Evolutionary conservation across 2,329 filamentous ascomycete genomes (phyloP), one percentile per base, ranked within the genome.

Genomic region (Epicoccum sorghinum): DNA sequence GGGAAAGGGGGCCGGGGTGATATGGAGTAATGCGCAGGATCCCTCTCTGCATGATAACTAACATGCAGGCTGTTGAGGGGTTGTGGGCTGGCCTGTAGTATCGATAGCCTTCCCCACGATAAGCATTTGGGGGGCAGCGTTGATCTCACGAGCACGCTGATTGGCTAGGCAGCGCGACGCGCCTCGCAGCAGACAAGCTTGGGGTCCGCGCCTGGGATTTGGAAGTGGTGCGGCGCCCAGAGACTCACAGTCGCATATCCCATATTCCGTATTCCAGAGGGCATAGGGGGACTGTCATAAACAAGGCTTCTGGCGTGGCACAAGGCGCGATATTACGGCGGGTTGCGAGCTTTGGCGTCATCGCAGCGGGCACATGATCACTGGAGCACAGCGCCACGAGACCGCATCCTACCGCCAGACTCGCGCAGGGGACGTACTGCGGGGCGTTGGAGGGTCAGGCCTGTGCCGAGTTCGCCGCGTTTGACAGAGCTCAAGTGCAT

Each of bases 281-380:
- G 41, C 52, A 9, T 12, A 38, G 40, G 9, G 40, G 9, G 27
- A 9, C 27, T 29, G 27, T 54, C 33, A 37, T 33, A 32, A 54
- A 44, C 35, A 42, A 47, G 32, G 47, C 43, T 36, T 41, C 44
- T 56, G 47, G 47, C 32, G 47, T 59, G 58, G 57, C 61, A 62
- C 60, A 58, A 55, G 58, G 59, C 60, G 55, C 52, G 46, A 57
- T 38, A 39, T 44, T 41, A 47, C 45, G 62, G 52, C 61, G 59
- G 63, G 67, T 67, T 64, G 62, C 63, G 63, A 67, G 65, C 62
- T 60, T 52, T 48, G 54, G 57, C 62, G 63, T 67, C 62, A 65
- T 59, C 52, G 46, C 29, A 48, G 44, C 10, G 52, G 53, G 53
- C 64, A 67, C 58, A 61, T 68, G 66, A 65, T 59, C 43, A 54